Base-by-base conservation (phyloP, 192 early-diverging fungal genomes). In the Backusella parvicylindrica region DNA sequence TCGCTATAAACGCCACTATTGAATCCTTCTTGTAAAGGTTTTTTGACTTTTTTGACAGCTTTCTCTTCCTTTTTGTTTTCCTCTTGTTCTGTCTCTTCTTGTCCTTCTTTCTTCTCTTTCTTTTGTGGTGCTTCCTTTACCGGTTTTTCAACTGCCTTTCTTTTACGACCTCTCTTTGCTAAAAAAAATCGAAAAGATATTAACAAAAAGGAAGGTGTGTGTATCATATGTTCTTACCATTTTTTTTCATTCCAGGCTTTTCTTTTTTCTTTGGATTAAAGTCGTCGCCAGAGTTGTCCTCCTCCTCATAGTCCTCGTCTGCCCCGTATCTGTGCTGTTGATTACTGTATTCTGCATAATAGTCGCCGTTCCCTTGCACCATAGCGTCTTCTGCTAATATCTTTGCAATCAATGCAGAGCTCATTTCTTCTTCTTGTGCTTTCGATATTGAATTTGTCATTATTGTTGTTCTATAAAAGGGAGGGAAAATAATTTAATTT, bases 391-490 rank as follows among this genome's bases (percentile, higher is more conserved):
- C 85, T 16, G 92, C 91, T 26, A 95, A 77, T 75, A 95, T 76
- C 75, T 92, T 87, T 53, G 92, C 92, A 77, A 95, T 95, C n/a
- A 90, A 80, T 4, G 92, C 93, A 40, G 89, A 90, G 78, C 91
- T 92, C 86, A 93, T 86, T 69, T 88, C 91, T 69, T 92, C 93
- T 77, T 95, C 93, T 77, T 95, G 87, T 67, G 91, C 89, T 26
- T 91, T 86, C 7, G 91, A 68, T 30, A 76, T 72, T 60, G 60
- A 53, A 23, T 53, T 72, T 37, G 49, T 23, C 33, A 37, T 72
- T 32, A 56, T 72, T 47, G 6, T 16, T 47, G 43, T 47, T 47
- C 43, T 47, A 47, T n/a, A 47, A 47, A 47, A 8, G 43, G 43
- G 43, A 47, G 16, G 43, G 43, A 7, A n/a, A 47, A 47, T 47